Base-by-base conservation (phyloP, 2,329 filamentous ascomycete genomes). In the Catunica adiposa region DNA sequence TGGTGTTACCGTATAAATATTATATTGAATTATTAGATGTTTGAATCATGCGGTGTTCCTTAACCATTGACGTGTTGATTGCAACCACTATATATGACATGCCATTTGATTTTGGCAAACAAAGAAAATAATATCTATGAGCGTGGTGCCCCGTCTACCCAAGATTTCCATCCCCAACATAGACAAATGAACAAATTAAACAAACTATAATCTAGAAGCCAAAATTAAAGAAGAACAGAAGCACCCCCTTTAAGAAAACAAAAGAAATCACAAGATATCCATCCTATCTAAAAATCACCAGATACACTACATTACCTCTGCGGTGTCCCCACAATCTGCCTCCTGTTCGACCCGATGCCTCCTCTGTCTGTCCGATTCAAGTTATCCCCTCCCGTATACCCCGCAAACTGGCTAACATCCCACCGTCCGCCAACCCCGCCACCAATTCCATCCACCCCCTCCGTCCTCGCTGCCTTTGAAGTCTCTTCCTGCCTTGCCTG, bases 281-380 rank as follows among this genome's bases (percentile, higher is more conserved):
- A 15, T 25, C 26, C 17, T 26, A 23, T 25, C 8, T 25, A 48
- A 20, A 34, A 23, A 22, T n/a, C 3, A 23, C 22, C 42, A 15
- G 8, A 40, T 9, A n/a, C 37, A n/a, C 31, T 46, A 15, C 25
- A 7, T 55, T 11, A 55, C 46, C 31, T 53, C 48, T 47, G 63
- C 77, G 52, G 79, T 64, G 84, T 73, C 9, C 86, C 86, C n/a
- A 86, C 81, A 66, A 90, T 89, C 70, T 86, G 84, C 64, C 86
- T 76, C 64, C 83, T 73, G 0, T 82, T 82, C 1, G 82, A 80
- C 42, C 86, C 83, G 58, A 83, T 84, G 1, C 82, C 82, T 20
- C 56, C 48, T 60, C 79, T 72, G 2, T 65, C 66, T 1, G 82
- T 83, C 59, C 74, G 76, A 63, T 88, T 89, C 72, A 87, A 81